A percentile compares a stretch with the other conserved stretches of the same genome.
phyloP scores from a whole-genome alignment of 805 yeast genomes.

The Myxozyma melibiosi region DNA sequence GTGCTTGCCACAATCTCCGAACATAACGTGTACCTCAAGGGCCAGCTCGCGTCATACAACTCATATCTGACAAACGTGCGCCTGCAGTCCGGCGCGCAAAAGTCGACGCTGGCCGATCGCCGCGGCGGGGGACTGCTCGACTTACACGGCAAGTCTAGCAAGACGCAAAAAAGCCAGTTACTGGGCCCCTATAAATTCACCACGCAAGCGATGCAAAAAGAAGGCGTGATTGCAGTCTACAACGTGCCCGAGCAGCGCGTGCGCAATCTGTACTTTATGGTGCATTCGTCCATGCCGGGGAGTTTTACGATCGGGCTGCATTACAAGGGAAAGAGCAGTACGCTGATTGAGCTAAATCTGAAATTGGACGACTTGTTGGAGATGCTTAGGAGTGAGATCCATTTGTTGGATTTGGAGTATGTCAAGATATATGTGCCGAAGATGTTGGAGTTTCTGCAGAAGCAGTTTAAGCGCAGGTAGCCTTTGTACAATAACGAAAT shows the following conservation, averaged over 20 bases:
- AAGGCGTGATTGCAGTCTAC: conserved; percentile 38
- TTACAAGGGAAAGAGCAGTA: conserved; percentile 40
- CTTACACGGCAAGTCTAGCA: conserved; percentile 15
- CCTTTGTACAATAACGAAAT: too few species aligned
- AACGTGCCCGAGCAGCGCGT: conserved; percentile 36
- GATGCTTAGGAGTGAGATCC: conserved; percentile 34
- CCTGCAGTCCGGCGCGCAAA: conserved; percentile 39
- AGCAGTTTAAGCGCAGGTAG: conserved; percentile 32
- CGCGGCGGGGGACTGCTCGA: conserved; percentile 21
- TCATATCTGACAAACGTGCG: conserved; percentile 44
- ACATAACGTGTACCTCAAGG: conserved; percentile 43
- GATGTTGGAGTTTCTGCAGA: conserved; percentile 36
- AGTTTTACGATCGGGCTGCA: conserved; percentile 40
- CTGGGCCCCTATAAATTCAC: conserved; percentile 36
- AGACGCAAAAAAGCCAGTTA: conserved; percentile 26
- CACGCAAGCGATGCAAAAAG: conserved; percentile 37
- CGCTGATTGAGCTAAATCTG: conserved; percentile 40
- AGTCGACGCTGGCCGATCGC: conserved; percentile 31
- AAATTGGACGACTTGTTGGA: conserved; percentile 44
- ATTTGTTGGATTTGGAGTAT: conserved; percentile 39
- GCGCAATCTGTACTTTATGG: conserved; percentile 35
- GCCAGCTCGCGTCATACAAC: conserved; percentile 44
- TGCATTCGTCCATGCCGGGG: conserved; percentile 41
- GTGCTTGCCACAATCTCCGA: conserved; percentile 42
- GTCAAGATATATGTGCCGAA: conserved; percentile 37